A percentile compares a stretch with the other conserved stretches of the same genome.
phyloP scores from a whole-genome alignment of 1,139 yeast genomes.

The Geotrichum citri-aurantii region DNA sequence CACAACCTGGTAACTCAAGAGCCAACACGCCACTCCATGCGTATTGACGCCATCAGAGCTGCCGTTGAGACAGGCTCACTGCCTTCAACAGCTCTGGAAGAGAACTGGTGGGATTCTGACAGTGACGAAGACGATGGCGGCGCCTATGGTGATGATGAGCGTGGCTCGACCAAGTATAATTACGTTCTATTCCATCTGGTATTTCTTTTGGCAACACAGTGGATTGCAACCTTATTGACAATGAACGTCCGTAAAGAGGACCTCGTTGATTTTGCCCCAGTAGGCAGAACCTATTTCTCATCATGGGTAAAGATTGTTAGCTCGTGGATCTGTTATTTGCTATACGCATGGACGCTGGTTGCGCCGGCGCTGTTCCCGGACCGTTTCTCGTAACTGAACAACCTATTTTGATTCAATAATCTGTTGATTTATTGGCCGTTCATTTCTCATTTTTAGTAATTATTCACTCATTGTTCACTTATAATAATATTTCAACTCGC shows the following conservation, averaged over 20 bases:
- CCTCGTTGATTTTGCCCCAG: constrained; percentile 88
- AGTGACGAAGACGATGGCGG: constrained; percentile 25
- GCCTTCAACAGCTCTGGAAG: constrained; percentile 88
- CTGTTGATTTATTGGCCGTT: constrained; percentile 25
- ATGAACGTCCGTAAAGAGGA: constrained; percentile 84
- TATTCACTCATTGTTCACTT: neutral
- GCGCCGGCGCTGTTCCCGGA: constrained; percentile 93
- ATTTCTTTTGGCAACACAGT: constrained; percentile 93
- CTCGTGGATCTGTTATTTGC: constrained; percentile 83
- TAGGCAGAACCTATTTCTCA: constrained; percentile 92
- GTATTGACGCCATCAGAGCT: constrained; percentile 82
- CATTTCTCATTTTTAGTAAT: neutral
- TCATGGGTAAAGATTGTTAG: constrained; percentile 91
- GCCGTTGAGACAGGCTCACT: constrained; percentile 94
- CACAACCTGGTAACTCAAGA: constrained; percentile 43
- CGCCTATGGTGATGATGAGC: constrained; percentile 53
- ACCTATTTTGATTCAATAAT: constrained; percentile 2
- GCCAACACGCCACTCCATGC: constrained; percentile 66
- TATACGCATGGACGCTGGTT: constrained; percentile 84
- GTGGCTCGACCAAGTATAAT: constrained; percentile 69
- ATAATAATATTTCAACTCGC: too few species aligned
- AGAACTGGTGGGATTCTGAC: constrained; percentile 43
- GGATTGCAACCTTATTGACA: constrained; percentile 89
- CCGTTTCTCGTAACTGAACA: constrained; percentile 45
- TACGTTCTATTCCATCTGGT: constrained; percentile 85